A percentile compares a stretch with the other conserved stretches of the same genome.
phyloP scores from a whole-genome alignment of 2,329 filamentous ascomycete species.

The Aspergillus piperis region DNA sequence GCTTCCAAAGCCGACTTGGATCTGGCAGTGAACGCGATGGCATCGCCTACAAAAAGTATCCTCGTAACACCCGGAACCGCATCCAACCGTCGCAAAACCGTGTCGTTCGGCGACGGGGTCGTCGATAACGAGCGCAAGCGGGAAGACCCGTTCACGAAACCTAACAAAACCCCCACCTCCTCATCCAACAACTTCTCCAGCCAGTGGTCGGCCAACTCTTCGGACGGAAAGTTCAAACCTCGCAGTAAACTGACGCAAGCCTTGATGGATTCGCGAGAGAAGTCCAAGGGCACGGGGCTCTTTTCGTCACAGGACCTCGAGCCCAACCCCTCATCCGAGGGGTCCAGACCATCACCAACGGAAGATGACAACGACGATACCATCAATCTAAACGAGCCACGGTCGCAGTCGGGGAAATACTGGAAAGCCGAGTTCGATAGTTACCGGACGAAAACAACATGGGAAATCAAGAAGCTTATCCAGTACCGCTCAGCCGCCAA shows the following conservation, averaged over 20 bases:
- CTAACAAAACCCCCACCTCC: constrained; percentile 49
- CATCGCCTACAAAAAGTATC: constrained; percentile 63
- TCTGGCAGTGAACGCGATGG: constrained; percentile 32
- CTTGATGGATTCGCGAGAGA: constrained; percentile 43
- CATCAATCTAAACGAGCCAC: constrained; percentile 55
- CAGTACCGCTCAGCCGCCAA: constrained; percentile 61
- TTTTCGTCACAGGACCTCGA: constrained; percentile 14
- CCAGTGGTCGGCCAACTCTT: constrained; percentile 41
- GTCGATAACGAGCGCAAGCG: constrained; percentile 58
- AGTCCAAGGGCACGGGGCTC: constrained; percentile 28
- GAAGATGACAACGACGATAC: constrained; percentile 49
- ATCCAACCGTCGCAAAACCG: constrained; percentile 59
- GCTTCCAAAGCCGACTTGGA: constrained; percentile 26
- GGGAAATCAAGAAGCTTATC: constrained; percentile 62
- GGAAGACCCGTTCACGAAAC: constrained; percentile 45
- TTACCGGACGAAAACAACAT: constrained; percentile 59
- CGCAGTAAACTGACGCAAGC: constrained; percentile 46
- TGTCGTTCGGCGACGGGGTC: constrained; percentile 61
- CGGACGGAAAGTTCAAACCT: constrained; percentile 36
- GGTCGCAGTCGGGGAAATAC: constrained; percentile 60
- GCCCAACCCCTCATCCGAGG: constrained; percentile 18
- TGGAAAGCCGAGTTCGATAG: constrained; percentile 64
- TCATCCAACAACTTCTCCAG: constrained; percentile 50
- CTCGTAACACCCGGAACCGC: constrained; percentile 64
- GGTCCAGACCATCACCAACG: constrained; percentile 22